Conservation (phyloP, 768 basidiomycete genomes). For the Serpula lacrymans region DNA sequence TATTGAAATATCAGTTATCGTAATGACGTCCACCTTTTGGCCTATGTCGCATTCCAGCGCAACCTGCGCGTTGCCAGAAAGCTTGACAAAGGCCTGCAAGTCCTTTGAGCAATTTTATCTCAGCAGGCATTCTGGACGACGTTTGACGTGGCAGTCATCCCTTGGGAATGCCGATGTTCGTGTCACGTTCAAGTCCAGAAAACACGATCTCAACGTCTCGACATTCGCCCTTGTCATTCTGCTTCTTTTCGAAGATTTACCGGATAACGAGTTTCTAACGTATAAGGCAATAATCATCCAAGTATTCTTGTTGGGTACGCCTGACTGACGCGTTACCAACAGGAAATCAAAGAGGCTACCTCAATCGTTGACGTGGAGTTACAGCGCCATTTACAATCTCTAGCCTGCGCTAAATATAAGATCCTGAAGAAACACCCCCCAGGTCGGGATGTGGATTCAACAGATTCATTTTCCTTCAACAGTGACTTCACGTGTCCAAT, state of each 20-base stretch:
- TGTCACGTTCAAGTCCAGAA: conserved; percentile 71
- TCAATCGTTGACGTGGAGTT: conserved; percentile 73
- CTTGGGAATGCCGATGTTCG: conserved; percentile 89
- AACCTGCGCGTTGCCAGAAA: conserved; percentile 63
- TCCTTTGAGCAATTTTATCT: conserved; percentile 91
- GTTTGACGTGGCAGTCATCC: conserved; percentile 89
- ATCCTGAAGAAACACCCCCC: conserved; percentile 89
- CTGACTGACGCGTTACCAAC: conserved; percentile 5
- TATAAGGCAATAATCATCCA: conserved; percentile 53
- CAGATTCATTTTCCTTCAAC: conserved; percentile 91
- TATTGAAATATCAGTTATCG: conserved; percentile 81
- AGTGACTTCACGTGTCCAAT: conserved; percentile 72
- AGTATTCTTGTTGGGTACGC: no score
- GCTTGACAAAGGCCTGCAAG: conserved; percentile 60
- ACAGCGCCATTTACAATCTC: conserved; percentile 89
- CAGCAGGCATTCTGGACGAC: conserved; percentile 82
- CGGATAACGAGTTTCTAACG: conserved; percentile 64
- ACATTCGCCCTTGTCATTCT: conserved; percentile 87
- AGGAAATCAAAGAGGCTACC: conserved; percentile 86
- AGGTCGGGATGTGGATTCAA: conserved; percentile 71
- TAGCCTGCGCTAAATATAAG: conserved; percentile 94
- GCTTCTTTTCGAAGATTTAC: conserved; percentile 76
- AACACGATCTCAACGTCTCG: conserved; percentile 89
- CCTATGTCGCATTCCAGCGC: conserved; percentile 69
- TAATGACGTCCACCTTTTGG: conserved; percentile 98